Evolutionary conservation across 2,329 filamentous ascomycete species (phyloP), one percentile per base, ranked within the genome.

Genomic region (Ampelomyces quisqualis): DNA sequence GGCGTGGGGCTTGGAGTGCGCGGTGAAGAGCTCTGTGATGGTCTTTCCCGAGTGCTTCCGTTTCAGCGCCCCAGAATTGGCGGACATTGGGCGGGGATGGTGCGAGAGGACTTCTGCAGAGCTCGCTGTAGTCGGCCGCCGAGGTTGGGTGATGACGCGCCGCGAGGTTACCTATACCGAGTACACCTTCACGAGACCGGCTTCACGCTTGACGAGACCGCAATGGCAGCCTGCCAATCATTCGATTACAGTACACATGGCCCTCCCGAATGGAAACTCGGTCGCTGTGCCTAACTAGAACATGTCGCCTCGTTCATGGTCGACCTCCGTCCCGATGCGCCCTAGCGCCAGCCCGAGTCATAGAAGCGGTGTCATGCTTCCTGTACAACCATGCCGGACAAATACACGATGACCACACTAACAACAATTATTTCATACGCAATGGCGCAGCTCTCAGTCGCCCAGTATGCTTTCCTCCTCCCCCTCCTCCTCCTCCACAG

Each of bases 391-490:
- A 29, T 30, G 19, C 27, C 17, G 14, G 31, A 19, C 20, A 33
- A 26, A 21, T n/a, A n/a, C n/a, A n/a, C n/a, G 10, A 35, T 33
- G 28, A 21, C 32, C 34, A 19, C 21, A 24, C 4, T 34, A 32
- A 41, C 34, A 41, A 40, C 33, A 29, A 11, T 29, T 17, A 38
- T 10, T 26, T 7, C 31, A n/a, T 2, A 19, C 13, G 18, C n/a
- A 19, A 10, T 14, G 19, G n/a, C 8, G 22, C 24, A 24, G 8
- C 23, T 11, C 20, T 55, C 45, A 69, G 42, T 70, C 72, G 4
- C 71, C 71, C 11, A 73, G 51, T 15, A 73, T 66, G 40, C 69
- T 72, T 54, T 73, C 71, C 34, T 57, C 72, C 24, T 77, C 70
- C 9, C 40, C 57, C 15, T 64, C 58, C 18, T 55, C 59, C 18